Percentiles rank a stretch among this genome's conserved stretches.
Evolutionary conservation across 2,329 filamentous ascomycete species (phyloP).

Genomic region (Cercospora sp.): DNA sequence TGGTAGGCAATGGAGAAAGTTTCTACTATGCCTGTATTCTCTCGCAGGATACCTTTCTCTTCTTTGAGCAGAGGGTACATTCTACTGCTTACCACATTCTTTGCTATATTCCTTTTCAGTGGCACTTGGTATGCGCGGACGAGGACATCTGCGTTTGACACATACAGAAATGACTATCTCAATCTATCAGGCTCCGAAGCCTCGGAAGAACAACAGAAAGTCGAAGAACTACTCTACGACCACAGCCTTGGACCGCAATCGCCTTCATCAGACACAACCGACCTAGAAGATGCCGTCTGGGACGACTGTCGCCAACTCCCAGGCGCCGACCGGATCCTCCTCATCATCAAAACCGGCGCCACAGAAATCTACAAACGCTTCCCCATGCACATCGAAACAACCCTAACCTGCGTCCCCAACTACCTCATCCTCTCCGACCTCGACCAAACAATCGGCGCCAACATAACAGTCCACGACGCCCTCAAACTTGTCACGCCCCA

Average conservation of each 20-base stretch:
- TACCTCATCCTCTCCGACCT: constrained; percentile 55
- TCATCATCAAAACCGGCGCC: constrained; percentile 61
- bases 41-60: background rate
- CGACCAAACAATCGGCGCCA: constrained; percentile 47
- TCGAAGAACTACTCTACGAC: background rate
- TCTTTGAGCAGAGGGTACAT: constrained; percentile 1
- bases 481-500: constrained; percentile 31
- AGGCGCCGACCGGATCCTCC: constrained; percentile 53
- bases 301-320: constrained; percentile 29
- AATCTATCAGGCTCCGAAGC: background rate
- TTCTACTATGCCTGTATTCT: background rate
- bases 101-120: constrained; percentile 5
- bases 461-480: constrained; percentile 36
- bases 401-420: constrained; percentile 51
- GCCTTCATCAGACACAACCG: background rate
- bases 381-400: constrained; percentile 56
- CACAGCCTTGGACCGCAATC: background rate
- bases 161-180: constrained; percentile 9
- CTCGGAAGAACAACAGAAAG: constrained; percentile 23
- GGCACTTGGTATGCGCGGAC: constrained; percentile 4
- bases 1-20: constrained; percentile 8
- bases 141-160: background rate
- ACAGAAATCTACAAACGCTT: constrained; percentile 59
- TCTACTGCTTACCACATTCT: background rate
- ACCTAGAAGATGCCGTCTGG: background rate